Evolutionary conservation across 2,329 filamentous ascomycete genomes (phyloP), one percentile per base, ranked within the genome.

Genomic region (Penicillium expansum): DNA sequence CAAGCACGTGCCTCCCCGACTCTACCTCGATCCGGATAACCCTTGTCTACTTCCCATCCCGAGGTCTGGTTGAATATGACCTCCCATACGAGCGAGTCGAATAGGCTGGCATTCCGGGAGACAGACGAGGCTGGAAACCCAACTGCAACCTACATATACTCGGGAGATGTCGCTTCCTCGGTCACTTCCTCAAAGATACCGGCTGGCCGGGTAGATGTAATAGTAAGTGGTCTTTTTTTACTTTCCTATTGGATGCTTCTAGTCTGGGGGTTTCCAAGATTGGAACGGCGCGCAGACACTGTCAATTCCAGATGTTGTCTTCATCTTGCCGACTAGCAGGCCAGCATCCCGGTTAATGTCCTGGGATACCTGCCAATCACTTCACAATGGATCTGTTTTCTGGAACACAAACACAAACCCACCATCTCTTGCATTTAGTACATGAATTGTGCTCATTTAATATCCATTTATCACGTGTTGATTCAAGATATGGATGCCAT

Each of bases 61-160:
- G 30, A 47, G 29, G 48, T 47, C 35, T 37, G n/a, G n/a, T n/a
- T 47, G 7, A 52, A 52, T 5, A 52, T 52, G 49, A 9, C 16
- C 29, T 52, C 49, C 10, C n/a, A 38, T 27, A 18, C 22, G 22
- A 29, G 47, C 5, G 33, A 48, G 4, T 32, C 33, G 11, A 39
- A 22, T 14, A 55, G 49, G n/a, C 30, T 74, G 20, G 67, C 64
- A n/a, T 66, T 76, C 33, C 67, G 51, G 14, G 73, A 76, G 57
- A 70, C 71, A 22, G 80, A 85, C 64, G 80, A 83, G 55, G 77
- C 80, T 20, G 81, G 81, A 24, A 76, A 75, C 57, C 67, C 79
- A 13, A 76, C 72, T 3, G 74, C 77, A 6, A 81, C 79, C 0
- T 85, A 83, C 60, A 66, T 83, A 52, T 76, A 78, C 52, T 77